Evolutionary conservation across 768 basidiomycete species (phyloP).

Genomic region (Boletus speciosus): DNA sequence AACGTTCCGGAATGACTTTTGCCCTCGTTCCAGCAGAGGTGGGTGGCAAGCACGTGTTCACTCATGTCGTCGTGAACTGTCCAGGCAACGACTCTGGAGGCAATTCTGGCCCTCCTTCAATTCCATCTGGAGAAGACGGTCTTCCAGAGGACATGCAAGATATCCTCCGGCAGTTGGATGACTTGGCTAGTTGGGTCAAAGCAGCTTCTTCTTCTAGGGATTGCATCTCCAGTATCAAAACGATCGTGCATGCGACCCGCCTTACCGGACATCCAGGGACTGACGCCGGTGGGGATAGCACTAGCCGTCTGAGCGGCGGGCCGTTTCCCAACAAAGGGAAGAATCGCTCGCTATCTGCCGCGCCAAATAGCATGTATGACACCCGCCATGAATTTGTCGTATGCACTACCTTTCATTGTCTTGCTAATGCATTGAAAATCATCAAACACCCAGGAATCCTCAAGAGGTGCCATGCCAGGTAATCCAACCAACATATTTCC

Average conservation of each 20-base stretch:
- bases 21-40: constrained; percentile 13
- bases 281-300: neutral
- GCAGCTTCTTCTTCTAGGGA: constrained; percentile 16
- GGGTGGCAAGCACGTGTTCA: constrained; percentile 12
- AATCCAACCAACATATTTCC: neutral
- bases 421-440: neutral
- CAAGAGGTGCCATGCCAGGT: neutral
- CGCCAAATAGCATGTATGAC: neutral
- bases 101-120: neutral
- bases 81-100: neutral
- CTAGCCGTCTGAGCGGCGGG: neutral
- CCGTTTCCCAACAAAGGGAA: constrained; percentile 20
- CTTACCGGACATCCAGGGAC: neutral
- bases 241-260: neutral
- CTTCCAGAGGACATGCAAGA: constrained; percentile 28
- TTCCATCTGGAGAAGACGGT: constrained; percentile 5
- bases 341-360: constrained; percentile 11
- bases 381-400: constrained; percentile 9
- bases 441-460: constrained; percentile 11
- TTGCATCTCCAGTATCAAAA: neutral
- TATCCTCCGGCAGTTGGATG: constrained; percentile 25
- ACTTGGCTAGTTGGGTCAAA: constrained; percentile 27
- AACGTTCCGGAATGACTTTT: constrained; percentile 18
- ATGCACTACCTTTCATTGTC: constrained; percentile 1
- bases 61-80: constrained; percentile 13